Evolutionary conservation across 192 early-diverging fungal species (phyloP).

Genomic region (Gigaspora rosea): DNA sequence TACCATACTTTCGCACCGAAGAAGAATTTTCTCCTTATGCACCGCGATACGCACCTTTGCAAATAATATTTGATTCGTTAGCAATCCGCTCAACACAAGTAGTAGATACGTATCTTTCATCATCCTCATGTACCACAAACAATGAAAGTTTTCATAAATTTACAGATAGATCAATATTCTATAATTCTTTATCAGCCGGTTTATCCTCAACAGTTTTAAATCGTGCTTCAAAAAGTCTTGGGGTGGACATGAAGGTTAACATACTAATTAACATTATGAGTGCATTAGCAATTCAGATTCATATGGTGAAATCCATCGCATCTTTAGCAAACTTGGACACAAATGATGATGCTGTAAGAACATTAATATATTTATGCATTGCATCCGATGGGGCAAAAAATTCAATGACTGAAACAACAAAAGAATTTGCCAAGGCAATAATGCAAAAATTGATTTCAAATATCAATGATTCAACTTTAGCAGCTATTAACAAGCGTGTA

Average conservation of each 20-base stretch:
- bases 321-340: slow-evolving; percentile 24
- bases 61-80: slow-evolving; percentile 3
- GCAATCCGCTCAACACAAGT: slow-evolving; percentile 4
- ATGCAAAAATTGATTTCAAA: slow-evolving; percentile 23
- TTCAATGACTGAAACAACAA: slow-evolving; percentile 20
- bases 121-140: background rate
- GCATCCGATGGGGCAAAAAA: slow-evolving; percentile 27
- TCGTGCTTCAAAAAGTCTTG: background rate
- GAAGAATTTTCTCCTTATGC: slow-evolving; percentile 5
- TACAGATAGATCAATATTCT: slow-evolving; percentile 37
- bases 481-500: slow-evolving; percentile 29
- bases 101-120: slow-evolving; percentile 1
- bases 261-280: slow-evolving; percentile 25
- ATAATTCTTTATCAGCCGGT: slow-evolving; percentile 39
- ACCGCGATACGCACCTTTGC: slow-evolving; percentile 5
- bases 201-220: slow-evolving; percentile 15
- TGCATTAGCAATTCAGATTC: slow-evolving; percentile 32
- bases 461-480: slow-evolving; percentile 23
- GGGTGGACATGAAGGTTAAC: background rate
- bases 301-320: slow-evolving; percentile 39
- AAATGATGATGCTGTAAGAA: slow-evolving; percentile 33
- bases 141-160: slow-evolving; percentile 25
- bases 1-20: slow-evolving; percentile 25
- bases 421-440: slow-evolving; percentile 27
- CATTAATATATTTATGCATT: slow-evolving; percentile 39